phyloP scores from a whole-genome alignment of 805 yeast species.

The Saccharomycopsis malanga region DNA sequence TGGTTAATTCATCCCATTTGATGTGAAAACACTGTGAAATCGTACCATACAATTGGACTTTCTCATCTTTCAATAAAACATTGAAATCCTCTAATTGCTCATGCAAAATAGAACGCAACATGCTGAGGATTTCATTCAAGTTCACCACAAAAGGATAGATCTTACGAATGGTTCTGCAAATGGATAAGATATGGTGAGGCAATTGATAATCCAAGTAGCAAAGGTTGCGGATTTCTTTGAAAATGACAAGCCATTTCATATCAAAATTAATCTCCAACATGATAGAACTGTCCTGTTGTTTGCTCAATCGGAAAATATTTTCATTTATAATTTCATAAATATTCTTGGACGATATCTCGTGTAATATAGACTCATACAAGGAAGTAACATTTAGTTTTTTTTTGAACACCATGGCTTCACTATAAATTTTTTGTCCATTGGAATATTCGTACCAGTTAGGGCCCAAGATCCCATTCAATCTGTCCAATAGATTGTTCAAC shows the following conservation, averaged over 20 bases:
- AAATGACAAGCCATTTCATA: conserved; percentile 33
- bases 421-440: conserved; percentile 58
- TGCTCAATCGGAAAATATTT: conserved; percentile 34
- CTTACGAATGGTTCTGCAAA: conserved; percentile 42
- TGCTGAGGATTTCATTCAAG: conserved; percentile 43
- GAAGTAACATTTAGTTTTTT: conserved; percentile 38
- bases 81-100: conserved; percentile 36
- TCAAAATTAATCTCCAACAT: conserved; percentile 46
- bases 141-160: conserved; percentile 52
- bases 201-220: conserved; percentile 45
- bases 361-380: conserved; percentile 45
- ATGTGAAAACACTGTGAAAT: conserved; percentile 33
- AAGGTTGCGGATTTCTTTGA: conserved; percentile 49
- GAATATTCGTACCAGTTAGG: conserved; percentile 53
- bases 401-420: conserved; percentile 41
- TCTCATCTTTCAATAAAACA: conserved; percentile 34
- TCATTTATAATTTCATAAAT: conserved; percentile 27
- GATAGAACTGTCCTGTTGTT: conserved; percentile 21
- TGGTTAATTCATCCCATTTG: conserved; percentile 48
- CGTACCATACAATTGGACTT: conserved; percentile 28
- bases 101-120: conserved; percentile 31
- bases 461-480: conserved; percentile 50
- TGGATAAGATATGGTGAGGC: conserved; percentile 44
- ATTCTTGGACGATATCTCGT: conserved; percentile 21
- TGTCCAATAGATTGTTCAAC: conserved; percentile 34